phyloP scores from a whole-genome alignment of 129 eudicot genomes.

The Helichrysum umbraculigerum region DNA sequence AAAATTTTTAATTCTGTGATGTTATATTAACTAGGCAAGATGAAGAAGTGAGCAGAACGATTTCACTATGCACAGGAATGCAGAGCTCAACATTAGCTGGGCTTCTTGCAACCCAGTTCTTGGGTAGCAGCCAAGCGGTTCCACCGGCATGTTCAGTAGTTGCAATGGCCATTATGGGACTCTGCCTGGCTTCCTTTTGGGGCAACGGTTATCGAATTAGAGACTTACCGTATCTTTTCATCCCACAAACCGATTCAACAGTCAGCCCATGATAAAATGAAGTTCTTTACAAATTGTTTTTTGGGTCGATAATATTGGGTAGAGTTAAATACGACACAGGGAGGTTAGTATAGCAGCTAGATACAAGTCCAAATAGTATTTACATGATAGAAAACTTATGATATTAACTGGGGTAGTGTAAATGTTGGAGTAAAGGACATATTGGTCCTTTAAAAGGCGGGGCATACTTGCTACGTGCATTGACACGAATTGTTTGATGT shows the following conservation, averaged over 20 bases:
- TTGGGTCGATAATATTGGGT: constrained; percentile 9
- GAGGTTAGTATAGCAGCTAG: constrained; percentile 24
- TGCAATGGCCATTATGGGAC: constrained; percentile 98
- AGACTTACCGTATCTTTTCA: constrained; percentile 47
- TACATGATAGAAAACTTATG: constrained; percentile 19
- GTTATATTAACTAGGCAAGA: constrained; percentile 57
- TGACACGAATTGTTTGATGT: constrained; percentile 17
- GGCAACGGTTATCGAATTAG: constrained; percentile 79
- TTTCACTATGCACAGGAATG: constrained; percentile 97
- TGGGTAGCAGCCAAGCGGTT: constrained; percentile 90
- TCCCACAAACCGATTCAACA: constrained; percentile 52
- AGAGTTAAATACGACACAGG: constrained; percentile 3
- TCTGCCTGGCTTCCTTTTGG: constrained; percentile 93
- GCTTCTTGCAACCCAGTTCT: constrained; percentile 84
- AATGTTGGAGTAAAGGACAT: neutral
- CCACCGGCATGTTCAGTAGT: constrained; percentile 98
- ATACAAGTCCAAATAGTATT: constrained; percentile 21
- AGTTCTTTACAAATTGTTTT: neutral
- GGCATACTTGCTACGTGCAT: neutral
- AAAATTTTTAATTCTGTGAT: neutral
- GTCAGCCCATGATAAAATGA: constrained; percentile 32
- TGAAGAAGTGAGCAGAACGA: constrained; percentile 88
- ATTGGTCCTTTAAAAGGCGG: neutral
- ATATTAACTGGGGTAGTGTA: constrained; percentile 1
- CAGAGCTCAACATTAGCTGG: constrained; percentile 97